Base-by-base conservation (phyloP, 1,139 yeast genomes). In the Zygosaccharomyces sapae region DNA sequence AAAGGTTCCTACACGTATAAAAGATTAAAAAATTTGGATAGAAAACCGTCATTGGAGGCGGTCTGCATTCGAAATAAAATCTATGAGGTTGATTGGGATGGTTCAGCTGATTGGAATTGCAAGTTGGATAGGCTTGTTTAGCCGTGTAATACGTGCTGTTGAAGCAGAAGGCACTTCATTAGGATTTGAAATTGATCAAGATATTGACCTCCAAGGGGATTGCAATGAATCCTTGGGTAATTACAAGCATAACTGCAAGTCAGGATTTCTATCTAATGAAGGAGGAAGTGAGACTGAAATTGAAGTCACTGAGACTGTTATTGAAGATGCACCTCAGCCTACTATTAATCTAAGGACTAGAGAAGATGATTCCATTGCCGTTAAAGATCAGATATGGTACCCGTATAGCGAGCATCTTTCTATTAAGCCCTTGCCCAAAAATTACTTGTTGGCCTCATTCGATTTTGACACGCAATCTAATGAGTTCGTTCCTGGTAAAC, bases 341-440 rank as follows among this genome's bases (percentile, higher is more conserved):
- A 27, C 43, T 16, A 20, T 12, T 13, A 43, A 18, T 18, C 19
- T 18, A 4, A 29, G n/a, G 27, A 13, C 27, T 12, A 24, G 27
- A 10, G 16, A 22, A 30, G 20, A n/a, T 37, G n/a, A 41, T 24
- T 33, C 42, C 9, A 45, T 48, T 29, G 25, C 35, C 4, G 34
- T 44, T 10, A 35, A 29, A 18, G 41, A 44, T 7, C 46, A 41
- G 6, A 29, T 58, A 4, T 30, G 53, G 25, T 71, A 69, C 49
- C 75, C 76, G 2, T 86, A 80, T 58, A 67, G 72, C 13, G 97
- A 89, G 66, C 61, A 70, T 20, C 71, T 89, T 41, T 66, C 70
- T 22, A 61, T 89, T 38, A 77, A 72, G 49, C 95, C 96, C 1
- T 72, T 89, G 47, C 83, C 92, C 5, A 73, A 82, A 44, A 86